Evolutionary conservation across 2,329 filamentous ascomycete genomes (phyloP).

Genomic region (Apiospora malaysiana): DNA sequence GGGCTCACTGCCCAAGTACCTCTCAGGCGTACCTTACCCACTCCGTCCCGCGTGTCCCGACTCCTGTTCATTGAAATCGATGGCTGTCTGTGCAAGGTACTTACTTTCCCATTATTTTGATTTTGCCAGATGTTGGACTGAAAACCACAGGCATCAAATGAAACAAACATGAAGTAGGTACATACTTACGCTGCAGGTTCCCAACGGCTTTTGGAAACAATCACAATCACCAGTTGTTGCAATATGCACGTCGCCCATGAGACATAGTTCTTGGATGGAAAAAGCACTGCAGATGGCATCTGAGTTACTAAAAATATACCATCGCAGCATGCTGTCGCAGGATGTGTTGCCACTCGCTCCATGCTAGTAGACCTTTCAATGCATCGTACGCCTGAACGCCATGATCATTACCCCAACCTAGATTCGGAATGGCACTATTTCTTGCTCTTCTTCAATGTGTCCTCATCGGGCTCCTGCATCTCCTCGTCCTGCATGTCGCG

Average conservation of each 20-base stretch:
- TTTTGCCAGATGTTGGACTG: too few species aligned
- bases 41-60: too few species aligned
- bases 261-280: too few species aligned
- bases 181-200: not conserved
- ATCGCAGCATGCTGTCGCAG: not conserved
- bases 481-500: conserved; percentile 67
- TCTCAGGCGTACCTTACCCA: too few species aligned
- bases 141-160: too few species aligned
- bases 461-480: conserved; percentile 53
- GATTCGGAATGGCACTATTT: conserved; percentile 31
- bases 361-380: not conserved
- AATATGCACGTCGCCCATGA: not conserved
- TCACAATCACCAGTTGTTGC: not conserved
- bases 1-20: too few species aligned
- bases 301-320: not conserved
- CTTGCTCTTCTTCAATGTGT: conserved; percentile 46
- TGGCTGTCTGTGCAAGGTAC: not conserved
- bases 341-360: not conserved
- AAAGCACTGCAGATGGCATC: not conserved
- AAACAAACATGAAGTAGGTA: too few species aligned
- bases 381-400: conserved; percentile 17
- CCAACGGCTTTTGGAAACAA: not conserved
- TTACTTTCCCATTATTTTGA: not conserved
- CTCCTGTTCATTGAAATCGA: too few species aligned
- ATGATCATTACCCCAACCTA: not conserved